Evolutionary conservation across 2,329 filamentous ascomycete genomes (phyloP), one percentile per base, ranked within the genome.

Genomic region (Rutstroemia sp.): DNA sequence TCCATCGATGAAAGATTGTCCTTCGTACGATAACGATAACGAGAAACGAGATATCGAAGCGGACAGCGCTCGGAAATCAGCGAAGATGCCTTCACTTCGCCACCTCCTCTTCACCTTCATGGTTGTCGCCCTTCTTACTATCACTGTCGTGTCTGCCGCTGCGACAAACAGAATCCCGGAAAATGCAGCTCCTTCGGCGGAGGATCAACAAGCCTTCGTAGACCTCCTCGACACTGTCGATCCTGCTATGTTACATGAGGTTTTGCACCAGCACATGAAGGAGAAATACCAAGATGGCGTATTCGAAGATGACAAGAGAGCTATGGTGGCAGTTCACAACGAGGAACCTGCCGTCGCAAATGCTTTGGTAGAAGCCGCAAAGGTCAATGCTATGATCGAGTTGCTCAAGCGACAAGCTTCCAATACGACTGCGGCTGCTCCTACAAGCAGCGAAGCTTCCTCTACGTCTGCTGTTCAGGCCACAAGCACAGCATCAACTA

Each of bases 221-320:
- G 76, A 81, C 57, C 69, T 84, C 54, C 71, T 86, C 54, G 74
- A 78, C 59, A 75, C 75, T 23, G 72, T 85, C 56, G 80, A 84
- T 21, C 77, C 78, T 54, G 75, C 81, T 49, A 77, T 80, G 44
- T 73, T 92, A 54, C 84, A 89, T 69, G 78, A 79, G 48, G 80
- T 87, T 53, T 75, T 91, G 34, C 83, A 88, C 69, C 74, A 77
- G 59, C 78, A 84, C 64, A 75, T 84, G 54, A 78, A 81, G 47
- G 76, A 78, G 48, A 80, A 81, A 66, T 89, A 84, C 71, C 79
- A 83, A 67, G 80, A 88, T 66, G 86, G 86, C 57, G 78, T 88
- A 56, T 88, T 84, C 69, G 77, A 80, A 60, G 81, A 82, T 60
- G 85, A 87, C 65, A 77, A 76, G 62, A 75, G 78, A 10, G 84